Base-by-base conservation (phyloP, 2,329 filamentous ascomycete species). In the Arachnopeziza araneosa region DNA sequence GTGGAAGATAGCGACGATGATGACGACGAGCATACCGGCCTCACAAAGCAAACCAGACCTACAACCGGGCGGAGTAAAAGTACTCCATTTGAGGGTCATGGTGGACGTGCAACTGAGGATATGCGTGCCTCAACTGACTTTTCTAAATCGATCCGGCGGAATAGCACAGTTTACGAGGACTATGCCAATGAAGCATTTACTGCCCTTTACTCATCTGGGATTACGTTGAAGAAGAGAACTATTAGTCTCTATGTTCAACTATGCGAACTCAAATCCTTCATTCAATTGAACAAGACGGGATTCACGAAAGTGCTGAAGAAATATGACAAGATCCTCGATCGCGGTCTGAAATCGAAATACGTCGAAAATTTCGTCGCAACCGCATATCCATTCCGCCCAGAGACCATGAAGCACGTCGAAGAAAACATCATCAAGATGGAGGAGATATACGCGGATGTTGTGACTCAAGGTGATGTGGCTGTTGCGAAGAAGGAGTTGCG, bases 301-400 rank as follows among this genome's bases (percentile, higher is more conserved):
- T 99, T 99, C 76, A 85, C 88, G 70, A 99, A 99, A 76, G 93
- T 96, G 0, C 78, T 98, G 67, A 99, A 99, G 77, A 99, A 99
- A 75, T 99, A 95, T 71, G 95, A 99, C 80, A 99, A 99, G 79
- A 98, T 90, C 60, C 77, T 96, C 60, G 89, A 97, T 74, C 87
- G 88, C 65, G 87, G 87, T 68, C 79, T 98, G 58, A 92, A 93
- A 66, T 79, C 83, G 17, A 78, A 81, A 52, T 99, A 96, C 73
- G 85, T 97, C 74, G 81, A 84, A 59, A 77, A 84, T 32, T 80
- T 83, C 44, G 91, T 99, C 57, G 85, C 90, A 60, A 80, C 86
- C 0, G 89, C 93, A 0, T 90, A 95, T 68, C 89, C 92, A 0
- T 99, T 99, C 76, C 83, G 83, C 54, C 80, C 86, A 12, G 80